Percentiles rank a stretch among this genome's conserved stretches.
Conservation (phyloP, 805 yeast genomes). For the Suhomyces faveliae region DNA sequence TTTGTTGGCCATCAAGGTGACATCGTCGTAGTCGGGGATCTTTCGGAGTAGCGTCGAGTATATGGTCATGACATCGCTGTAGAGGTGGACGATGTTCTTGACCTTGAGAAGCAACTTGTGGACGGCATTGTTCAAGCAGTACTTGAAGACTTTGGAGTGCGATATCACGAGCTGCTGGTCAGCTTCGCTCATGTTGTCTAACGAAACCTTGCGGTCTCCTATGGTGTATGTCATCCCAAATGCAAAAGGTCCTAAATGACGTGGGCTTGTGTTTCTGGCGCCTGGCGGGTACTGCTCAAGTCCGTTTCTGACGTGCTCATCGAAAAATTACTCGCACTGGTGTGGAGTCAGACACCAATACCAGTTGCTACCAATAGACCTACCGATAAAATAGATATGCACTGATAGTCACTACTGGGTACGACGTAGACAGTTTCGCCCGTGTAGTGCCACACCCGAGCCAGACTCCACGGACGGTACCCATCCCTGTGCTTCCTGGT, state of each 20-base stretch:
- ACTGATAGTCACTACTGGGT: background rate
- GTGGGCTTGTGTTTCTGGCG: background rate
- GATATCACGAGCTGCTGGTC: slow-evolving; percentile 27
- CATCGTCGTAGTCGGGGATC: slow-evolving; percentile 41
- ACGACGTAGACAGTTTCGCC: background rate
- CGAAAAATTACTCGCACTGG: background rate
- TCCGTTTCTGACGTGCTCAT: background rate
- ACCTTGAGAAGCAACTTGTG: slow-evolving; percentile 25
- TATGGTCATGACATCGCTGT: slow-evolving; percentile 37
- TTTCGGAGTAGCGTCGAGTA: slow-evolving; percentile 39
- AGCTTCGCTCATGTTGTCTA: slow-evolving; percentile 20
- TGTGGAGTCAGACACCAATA: background rate
- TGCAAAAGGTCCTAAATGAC: no score
- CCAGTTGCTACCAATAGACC: no score
- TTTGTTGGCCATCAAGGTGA: slow-evolving; percentile 30
- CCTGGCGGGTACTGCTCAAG: background rate
- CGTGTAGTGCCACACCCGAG: no score
- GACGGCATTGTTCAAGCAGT: slow-evolving; percentile 33
- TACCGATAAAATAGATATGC: no score
- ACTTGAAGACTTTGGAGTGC: slow-evolving; percentile 30
- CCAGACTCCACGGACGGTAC: no score
- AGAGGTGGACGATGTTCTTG: slow-evolving; percentile 36
- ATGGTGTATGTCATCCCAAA: slow-evolving; percentile 37
- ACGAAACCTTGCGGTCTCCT: slow-evolving; percentile 30
- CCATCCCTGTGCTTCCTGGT: background rate